Base-by-base conservation (phyloP, 164 flowering plant species). In the Sedum album region DNA sequence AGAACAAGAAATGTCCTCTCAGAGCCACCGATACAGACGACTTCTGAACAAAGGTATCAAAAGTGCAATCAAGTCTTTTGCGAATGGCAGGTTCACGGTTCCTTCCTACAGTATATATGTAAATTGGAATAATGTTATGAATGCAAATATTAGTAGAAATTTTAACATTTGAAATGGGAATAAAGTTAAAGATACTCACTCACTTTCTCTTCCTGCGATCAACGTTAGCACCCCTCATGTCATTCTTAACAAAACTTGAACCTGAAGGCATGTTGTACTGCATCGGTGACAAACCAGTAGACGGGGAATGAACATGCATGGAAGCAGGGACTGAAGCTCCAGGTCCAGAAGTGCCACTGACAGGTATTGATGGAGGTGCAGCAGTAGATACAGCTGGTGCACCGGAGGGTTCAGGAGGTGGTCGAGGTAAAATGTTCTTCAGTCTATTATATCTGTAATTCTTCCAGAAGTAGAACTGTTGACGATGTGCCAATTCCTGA, bases 391-490 rank as follows among this genome's bases (percentile, higher is more conserved):
- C 60, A 31, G 86, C 71, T 2, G 82, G 76, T n/a, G 81, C 76
- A 69, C 82, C 75, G 68, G 35, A 69, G 39, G 86, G 80, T 65
- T 90, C 96, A 69, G 95, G 95, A 79, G 85, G 90, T 38, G 93
- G 86, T 73, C 85, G 79, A 3, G 97, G 97, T 69, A 88, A 69
- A 57, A 95, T 90, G 76, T 92, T 96, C 77, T 95, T 90, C 81
- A 92, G 68, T 55, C 97, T 79, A 70, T 95, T 95, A 82, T 86
- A 90, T 72, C 97, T 82, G 68, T 90, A 86, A 74, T 86, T 95
- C 81, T 92, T 95, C 99, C 97, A 95, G 65, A 80, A 92, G 69
- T 78, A 95, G 76, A 92, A 90, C 69, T 95, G 97, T 73, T 95
- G 97, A 76, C 99, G 83, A 71, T 95, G 97, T 11, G 97, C 94